Evolutionary conservation across 177 flowering plant genomes (phyloP).

Genomic region (Vitis hybrid): DNA sequence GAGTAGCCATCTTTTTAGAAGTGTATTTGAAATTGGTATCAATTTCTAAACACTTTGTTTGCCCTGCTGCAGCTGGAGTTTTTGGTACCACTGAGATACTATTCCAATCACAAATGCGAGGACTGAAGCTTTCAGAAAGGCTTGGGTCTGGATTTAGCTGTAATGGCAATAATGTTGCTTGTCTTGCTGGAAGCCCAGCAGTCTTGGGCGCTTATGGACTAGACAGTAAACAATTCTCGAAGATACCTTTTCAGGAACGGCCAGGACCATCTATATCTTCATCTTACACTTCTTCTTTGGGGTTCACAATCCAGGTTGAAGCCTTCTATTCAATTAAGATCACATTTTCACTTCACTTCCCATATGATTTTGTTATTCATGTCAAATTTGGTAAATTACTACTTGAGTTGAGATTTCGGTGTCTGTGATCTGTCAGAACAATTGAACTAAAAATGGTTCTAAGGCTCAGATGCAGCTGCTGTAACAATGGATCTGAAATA

Average conservation of each 20-base stretch:
- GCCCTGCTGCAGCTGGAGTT: slow-evolving; percentile 45
- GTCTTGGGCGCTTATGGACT: slow-evolving; percentile 46
- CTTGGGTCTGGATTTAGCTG: slow-evolving; percentile 59
- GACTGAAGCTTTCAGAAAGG: slow-evolving; percentile 44
- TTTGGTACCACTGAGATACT: slow-evolving; percentile 55
- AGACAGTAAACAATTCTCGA: slow-evolving; percentile 28
- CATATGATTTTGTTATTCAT: too few species aligned
- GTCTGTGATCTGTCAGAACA: too few species aligned
- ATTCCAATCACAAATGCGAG: slow-evolving; percentile 54
- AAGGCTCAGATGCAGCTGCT: too few species aligned
- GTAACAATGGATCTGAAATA: too few species aligned
- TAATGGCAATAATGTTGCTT: slow-evolving; percentile 57
- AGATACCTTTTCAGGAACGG: slow-evolving; percentile 44
- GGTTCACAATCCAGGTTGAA: slow-evolving; percentile 62
- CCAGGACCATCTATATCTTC: slow-evolving; percentile 69
- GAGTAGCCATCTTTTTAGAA: background rate
- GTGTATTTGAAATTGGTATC: background rate
- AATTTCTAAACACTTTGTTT: background rate
- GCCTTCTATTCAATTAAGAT: too few species aligned
- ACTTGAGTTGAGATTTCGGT: too few species aligned
- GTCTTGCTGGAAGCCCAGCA: slow-evolving; percentile 48
- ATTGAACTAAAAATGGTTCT: too few species aligned
- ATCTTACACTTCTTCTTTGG: slow-evolving; percentile 54
- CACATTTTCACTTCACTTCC: too few species aligned
- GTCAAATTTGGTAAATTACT: too few species aligned